Base-by-base conservation (phyloP, 2,329 filamentous ascomycete genomes). In the Colletotrichum sojae region DNA sequence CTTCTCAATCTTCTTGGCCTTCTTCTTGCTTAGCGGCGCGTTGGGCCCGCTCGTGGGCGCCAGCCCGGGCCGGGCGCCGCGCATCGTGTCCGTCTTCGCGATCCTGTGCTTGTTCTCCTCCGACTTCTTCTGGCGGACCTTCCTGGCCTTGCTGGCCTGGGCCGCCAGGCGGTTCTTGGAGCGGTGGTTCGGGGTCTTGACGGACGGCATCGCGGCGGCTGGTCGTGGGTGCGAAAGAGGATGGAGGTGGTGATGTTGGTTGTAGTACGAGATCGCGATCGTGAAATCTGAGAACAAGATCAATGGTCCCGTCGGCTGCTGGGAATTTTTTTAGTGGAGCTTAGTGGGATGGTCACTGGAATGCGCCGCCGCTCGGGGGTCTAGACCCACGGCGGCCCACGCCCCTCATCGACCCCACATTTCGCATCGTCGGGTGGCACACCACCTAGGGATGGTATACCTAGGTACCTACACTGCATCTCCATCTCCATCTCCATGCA, bases 111-210 rank as follows among this genome's bases (percentile, higher is more conserved):
- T 79, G 67, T 76, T 78, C 54, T 77, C 75, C 61, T 79, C 78
- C 45, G 78, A 78, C 62, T 77, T 76, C 79, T 86, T 83, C 74
- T 82, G 82, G 67, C 78, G 77, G 55, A 78, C 75, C 71, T 85
- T 85, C 60, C 81, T 82, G 48, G 80, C 78, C 71, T 79, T 84
- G 61, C 84, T 80, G 20, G 82, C 81, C 69, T 82, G 81, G 43
- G 85, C 84, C 18, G 80, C 81, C 46, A 85, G 78, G 15, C 86
- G 84, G 82, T 88, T 88, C 75, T 84, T 84, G 61, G 85, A 88
- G 10, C 83, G 82, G 54, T 81, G 82, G 83, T 89, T 89, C 75
- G 87, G 87, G 80, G 88, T 90, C 72, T 86, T 85, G 73, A 88
- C 83, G 55, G 86, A 89, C 16, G 84, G 83, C 86, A 88, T 89